Percentiles rank a stretch among this genome's conserved stretches.
These are phyloP conservation scores for Ophiocordyceps camponoti-rufipedis DNA, from an alignment of 2,329 filamentous ascomycete species.

Conservation along the genomic window DNA sequence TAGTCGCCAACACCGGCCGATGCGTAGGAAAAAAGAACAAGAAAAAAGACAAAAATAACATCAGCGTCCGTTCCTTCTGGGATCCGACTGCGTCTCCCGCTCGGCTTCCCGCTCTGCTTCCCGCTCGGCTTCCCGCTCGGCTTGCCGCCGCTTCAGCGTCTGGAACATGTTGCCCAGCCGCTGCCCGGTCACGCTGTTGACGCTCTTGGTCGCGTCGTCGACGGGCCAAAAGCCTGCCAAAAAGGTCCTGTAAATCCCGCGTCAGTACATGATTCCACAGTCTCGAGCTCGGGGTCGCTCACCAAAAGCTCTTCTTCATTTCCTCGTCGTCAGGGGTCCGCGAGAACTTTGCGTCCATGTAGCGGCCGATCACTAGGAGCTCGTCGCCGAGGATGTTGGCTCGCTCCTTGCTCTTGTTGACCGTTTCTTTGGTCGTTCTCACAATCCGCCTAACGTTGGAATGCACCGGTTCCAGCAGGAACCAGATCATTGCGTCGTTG, in stretches of 20 bases:
- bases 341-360: conserved; percentile 30
- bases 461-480: conserved; percentile 36
- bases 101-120: conserved; percentile 13
- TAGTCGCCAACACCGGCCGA: conserved; percentile 9
- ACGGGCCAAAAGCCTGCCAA: conserved; percentile 27
- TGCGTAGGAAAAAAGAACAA: conserved; percentile 3
- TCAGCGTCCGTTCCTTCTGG: conserved; percentile 8
- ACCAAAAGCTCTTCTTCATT: conserved; percentile 33
- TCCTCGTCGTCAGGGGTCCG: conserved; percentile 21
- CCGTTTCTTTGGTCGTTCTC: conserved; percentile 41
- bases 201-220: conserved; percentile 23
- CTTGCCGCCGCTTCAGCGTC: conserved; percentile 17
- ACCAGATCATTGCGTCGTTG: conserved; percentile 28
- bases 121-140: conserved; percentile 12
- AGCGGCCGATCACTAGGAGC: conserved; percentile 42
- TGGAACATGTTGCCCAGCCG: conserved; percentile 26
- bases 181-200: conserved; percentile 24
- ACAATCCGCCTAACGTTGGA: conserved; percentile 41
- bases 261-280: conserved; percentile 6
- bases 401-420: conserved; percentile 42
- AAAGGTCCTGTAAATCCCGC: conserved; percentile 18
- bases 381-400: conserved; percentile 43
- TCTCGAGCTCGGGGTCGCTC: conserved; percentile 8
- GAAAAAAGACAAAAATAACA: no score
- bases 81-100: conserved; percentile 10